Percentiles rank a stretch among this genome's conserved stretches.
phyloP scores from a whole-genome alignment of 106 monocot genomes.

The Narthecium ossifragum region DNA sequence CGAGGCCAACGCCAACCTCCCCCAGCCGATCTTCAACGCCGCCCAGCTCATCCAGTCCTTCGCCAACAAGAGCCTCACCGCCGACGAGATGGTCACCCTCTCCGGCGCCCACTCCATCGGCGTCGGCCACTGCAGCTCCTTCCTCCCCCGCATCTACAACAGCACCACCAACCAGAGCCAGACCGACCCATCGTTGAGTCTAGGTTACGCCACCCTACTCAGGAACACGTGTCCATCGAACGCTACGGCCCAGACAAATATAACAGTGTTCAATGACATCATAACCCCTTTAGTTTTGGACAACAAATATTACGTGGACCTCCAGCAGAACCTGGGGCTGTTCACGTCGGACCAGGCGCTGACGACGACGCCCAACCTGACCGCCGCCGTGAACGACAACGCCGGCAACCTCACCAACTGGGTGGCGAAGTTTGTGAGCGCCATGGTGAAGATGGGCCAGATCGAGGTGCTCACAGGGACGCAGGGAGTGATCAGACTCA shows the following conservation, averaged over 20 bases:
- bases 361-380: background rate
- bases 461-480: background rate
- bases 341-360: constrained; percentile 6
- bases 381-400: background rate
- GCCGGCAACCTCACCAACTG: background rate
- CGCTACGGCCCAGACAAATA: background rate
- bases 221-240: background rate
- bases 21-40: constrained; percentile 21
- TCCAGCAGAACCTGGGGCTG: background rate
- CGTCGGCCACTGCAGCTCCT: constrained; percentile 3
- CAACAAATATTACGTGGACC: background rate
- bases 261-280: background rate
- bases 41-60: constrained; percentile 12
- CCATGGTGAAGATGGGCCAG: constrained; percentile 9
- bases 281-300: background rate
- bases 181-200: background rate
- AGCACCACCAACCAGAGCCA: background rate
- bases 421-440: background rate
- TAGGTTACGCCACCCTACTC: background rate
- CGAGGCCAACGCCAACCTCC: constrained; percentile 29
- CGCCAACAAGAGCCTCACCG: constrained; percentile 20
- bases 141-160: constrained; percentile 5
- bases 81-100: constrained; percentile 31
- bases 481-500: constrained; percentile 4
- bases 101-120: constrained; percentile 26